Conservation (phyloP, 1,284 basidiomycete genomes). For the Ustilago vetiveriae region DNA sequence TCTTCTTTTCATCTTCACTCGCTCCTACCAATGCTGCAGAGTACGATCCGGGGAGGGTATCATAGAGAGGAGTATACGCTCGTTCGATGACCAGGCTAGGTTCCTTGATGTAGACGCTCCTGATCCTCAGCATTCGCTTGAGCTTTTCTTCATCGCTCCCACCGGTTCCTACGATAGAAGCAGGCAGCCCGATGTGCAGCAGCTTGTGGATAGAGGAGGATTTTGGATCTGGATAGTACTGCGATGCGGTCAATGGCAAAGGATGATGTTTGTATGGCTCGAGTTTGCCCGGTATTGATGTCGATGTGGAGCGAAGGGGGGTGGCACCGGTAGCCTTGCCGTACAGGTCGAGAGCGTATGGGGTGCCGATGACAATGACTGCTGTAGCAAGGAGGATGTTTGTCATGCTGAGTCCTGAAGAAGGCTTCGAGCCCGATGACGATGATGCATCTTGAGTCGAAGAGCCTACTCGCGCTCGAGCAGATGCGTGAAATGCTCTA, state of each 20-base stretch:
- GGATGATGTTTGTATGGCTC: conserved; percentile 27
- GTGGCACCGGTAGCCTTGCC: conserved; percentile 7
- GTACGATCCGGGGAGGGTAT: conserved; percentile 25
- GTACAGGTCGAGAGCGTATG: conserved; percentile 17
- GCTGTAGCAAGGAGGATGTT: conserved; percentile 28
- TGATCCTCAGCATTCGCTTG: conserved; percentile 15
- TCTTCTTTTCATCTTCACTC: not conserved
- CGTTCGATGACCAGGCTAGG: conserved; percentile 53
- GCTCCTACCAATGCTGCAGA: not conserved
- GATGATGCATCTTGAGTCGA: conserved; percentile 12
- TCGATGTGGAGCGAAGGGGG: conserved; percentile 7
- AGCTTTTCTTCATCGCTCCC: not conserved
- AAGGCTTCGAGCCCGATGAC: not conserved
- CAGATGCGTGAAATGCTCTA: conserved; percentile 12
- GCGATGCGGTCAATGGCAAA: conserved; percentile 11
- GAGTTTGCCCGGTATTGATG: conserved; percentile 25
- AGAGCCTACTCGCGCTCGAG: conserved; percentile 1
- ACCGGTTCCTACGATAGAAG: not conserved
- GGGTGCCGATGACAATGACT: conserved; percentile 12
- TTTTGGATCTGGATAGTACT: conserved; percentile 23
- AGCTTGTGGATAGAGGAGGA: conserved; percentile 24
- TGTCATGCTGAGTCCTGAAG: conserved; percentile 2
- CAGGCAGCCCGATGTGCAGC: conserved; percentile 21
- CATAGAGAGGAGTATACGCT: conserved; percentile 54
- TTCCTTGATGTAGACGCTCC: conserved; percentile 50